Conservation (phyloP, 495 filamentous ascomycete genomes). For the Podospora fimiseda region DNA sequence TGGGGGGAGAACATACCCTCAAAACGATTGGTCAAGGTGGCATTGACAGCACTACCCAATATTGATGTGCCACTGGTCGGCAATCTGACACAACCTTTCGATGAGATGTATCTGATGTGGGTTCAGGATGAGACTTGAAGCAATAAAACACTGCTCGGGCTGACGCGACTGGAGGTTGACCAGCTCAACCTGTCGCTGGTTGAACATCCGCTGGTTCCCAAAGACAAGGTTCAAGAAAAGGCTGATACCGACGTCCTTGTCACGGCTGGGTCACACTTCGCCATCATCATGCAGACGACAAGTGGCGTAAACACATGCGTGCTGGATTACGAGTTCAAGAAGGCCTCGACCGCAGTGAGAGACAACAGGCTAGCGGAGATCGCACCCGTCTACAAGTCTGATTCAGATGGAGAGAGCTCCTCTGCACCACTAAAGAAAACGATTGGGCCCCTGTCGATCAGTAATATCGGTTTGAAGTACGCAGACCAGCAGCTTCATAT, state of each 20-base stretch:
- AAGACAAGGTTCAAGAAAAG: neutral
- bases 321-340: neutral
- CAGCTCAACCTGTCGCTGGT: conserved; percentile 1
- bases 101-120: conserved; percentile 36
- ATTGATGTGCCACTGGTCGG: conserved; percentile 33
- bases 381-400: too few relatives aligned
- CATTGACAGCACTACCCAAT: conserved; percentile 13
- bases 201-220: neutral
- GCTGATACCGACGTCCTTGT: neutral
- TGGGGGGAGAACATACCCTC: neutral
- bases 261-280: neutral
- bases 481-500: too few relatives aligned
- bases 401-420: too few relatives aligned
- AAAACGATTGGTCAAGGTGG: conserved; percentile 15
- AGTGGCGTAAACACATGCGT: neutral
- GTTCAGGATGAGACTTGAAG: conserved; percentile 20
- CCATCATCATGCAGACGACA: neutral
- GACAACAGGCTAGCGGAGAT: too few relatives aligned
- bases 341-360: too few relatives aligned
- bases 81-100: conserved; percentile 34
- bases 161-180: neutral
- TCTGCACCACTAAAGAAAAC: too few relatives aligned
- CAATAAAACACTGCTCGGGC: conserved; percentile 9
- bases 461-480: too few relatives aligned
- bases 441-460: too few relatives aligned